Percentiles rank a stretch among this genome's conserved stretches.
These are phyloP conservation scores for Prunus armeniaca DNA, from an alignment of 306 rosid species.

Conservation along the genomic window DNA sequence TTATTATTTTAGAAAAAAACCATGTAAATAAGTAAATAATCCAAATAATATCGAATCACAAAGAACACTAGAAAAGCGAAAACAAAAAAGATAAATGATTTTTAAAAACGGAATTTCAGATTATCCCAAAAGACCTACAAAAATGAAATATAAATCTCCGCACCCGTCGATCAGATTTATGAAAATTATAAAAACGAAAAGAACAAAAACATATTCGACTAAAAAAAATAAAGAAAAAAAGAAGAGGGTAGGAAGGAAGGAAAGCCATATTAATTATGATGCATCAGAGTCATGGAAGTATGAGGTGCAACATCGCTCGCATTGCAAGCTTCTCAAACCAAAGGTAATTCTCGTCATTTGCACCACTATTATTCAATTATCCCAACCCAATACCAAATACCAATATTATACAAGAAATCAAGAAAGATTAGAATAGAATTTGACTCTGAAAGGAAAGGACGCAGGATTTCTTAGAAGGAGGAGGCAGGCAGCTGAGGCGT, in stretches of 20 bases:
- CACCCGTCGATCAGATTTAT: not conserved
- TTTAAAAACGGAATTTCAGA: not conserved
- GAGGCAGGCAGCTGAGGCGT: not conserved
- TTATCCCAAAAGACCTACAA: not conserved
- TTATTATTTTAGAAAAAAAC: too few relatives aligned
- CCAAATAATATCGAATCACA: not conserved
- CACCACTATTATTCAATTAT: not conserved
- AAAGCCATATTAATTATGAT: not conserved
- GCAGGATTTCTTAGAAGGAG: not conserved
- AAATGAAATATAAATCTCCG: not conserved
- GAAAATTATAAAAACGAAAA: not conserved
- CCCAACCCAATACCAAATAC: too few relatives aligned
- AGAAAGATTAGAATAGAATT: not conserved
- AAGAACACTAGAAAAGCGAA: not conserved
- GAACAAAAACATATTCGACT: too few relatives aligned
- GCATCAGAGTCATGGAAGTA: conserved; percentile 85
- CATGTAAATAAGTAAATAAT: not conserved
- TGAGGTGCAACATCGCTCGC: conserved; percentile 49
- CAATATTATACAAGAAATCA: too few relatives aligned
- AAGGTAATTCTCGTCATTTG: conserved; percentile 39
- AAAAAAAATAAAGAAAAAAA: not conserved
- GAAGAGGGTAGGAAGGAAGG: not conserved
- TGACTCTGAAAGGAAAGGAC: not conserved
- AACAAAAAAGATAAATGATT: not conserved
- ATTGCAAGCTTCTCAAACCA: conserved; percentile 50